Base-by-base conservation (phyloP, 139 green algal species). In the Micractinium conductrix region DNA sequence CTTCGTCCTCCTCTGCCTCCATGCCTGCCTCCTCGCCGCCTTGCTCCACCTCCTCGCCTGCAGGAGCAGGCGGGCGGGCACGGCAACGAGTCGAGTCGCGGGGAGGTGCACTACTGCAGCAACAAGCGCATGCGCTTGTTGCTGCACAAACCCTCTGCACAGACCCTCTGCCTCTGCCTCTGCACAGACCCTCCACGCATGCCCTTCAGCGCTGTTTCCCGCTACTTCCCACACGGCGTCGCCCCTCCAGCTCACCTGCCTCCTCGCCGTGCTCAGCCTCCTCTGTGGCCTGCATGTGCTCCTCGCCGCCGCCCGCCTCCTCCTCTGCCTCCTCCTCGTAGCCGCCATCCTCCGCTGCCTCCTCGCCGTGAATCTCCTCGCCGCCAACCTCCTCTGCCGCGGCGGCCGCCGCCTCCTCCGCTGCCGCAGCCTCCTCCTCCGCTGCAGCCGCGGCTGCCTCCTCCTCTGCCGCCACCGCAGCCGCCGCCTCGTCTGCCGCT, bases 41-140 rank as follows among this genome's bases (percentile, higher is more conserved):
- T 78, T 87, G 74, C 35, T 82, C 76, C 28, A 82, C 76, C 58
- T 82, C 76, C 58, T 82, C 76, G 12, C 76, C 76, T 82, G 76
- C 76, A 70, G 45, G 28, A 55, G 69, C 30, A 38, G 65, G 33
- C 8, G n/a, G n/a, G n/a, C n/a, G n/a, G n/a, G n/a, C n/a, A n/a
- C n/a, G n/a, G n/a, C n/a, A n/a, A n/a, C n/a, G n/a, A n/a, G n/a
- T n/a, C n/a, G n/a, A n/a, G n/a, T n/a, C n/a, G n/a, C n/a, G n/a
- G n/a, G n/a, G n/a, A n/a, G n/a, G n/a, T n/a, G n/a, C n/a, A n/a
- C n/a, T n/a, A n/a, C n/a, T n/a, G n/a, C n/a, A n/a, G n/a, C n/a
- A n/a, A n/a, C n/a, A n/a, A n/a, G n/a, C n/a, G n/a, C n/a, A n/a
- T n/a, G n/a, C n/a, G n/a, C n/a, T n/a, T n/a, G n/a, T n/a, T n/a